phyloP scores from a whole-genome alignment of 306 rosid species.

The Rosa persica region DNA sequence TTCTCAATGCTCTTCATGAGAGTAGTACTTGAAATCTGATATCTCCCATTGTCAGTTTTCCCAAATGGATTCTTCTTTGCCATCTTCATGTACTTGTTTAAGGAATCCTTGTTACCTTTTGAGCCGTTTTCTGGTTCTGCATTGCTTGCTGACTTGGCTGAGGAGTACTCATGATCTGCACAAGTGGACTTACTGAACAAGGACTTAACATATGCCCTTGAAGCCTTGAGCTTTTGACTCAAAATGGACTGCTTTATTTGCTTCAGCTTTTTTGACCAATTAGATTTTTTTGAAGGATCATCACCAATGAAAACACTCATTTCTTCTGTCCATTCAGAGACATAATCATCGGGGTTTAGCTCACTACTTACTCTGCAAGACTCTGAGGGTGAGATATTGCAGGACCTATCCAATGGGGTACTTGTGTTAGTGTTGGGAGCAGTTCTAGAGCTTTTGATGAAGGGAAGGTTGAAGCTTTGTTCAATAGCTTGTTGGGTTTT shows the following conservation, averaged over 20 bases:
- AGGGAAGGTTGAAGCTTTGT: slow-evolving; percentile 35
- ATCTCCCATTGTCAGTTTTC: slow-evolving; percentile 35
- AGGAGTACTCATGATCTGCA: slow-evolving; percentile 42
- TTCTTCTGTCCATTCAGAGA: slow-evolving; percentile 47
- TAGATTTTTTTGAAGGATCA: slow-evolving; percentile 42
- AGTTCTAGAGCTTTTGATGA: slow-evolving; percentile 25
- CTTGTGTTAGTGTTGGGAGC: slow-evolving; percentile 34
- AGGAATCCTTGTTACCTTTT: slow-evolving; percentile 28
- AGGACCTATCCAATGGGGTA: slow-evolving; percentile 44
- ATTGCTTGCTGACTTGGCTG: slow-evolving; percentile 46
- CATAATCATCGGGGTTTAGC: slow-evolving; percentile 55
- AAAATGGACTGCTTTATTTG: slow-evolving; percentile 57
- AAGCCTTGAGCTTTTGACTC: slow-evolving; percentile 63
- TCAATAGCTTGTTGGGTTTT: slow-evolving; percentile 37
- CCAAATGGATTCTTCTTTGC: slow-evolving; percentile 53
- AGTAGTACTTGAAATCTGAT: slow-evolving; percentile 35
- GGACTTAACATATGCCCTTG: slow-evolving; percentile 64
- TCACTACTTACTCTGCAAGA: slow-evolving; percentile 71
- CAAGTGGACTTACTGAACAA: slow-evolving; percentile 66
- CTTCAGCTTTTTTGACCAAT: slow-evolving; percentile 69
- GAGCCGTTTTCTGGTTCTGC: slow-evolving; percentile 27
- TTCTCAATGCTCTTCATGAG: slow-evolving; percentile 45
- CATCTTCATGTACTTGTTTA: slow-evolving; percentile 37
- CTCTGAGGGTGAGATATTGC: slow-evolving; percentile 58
- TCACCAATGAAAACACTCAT: slow-evolving; percentile 33